Base-by-base conservation (phyloP, 352 stramenopile genomes). In the Phytophthora syringae region DNA sequence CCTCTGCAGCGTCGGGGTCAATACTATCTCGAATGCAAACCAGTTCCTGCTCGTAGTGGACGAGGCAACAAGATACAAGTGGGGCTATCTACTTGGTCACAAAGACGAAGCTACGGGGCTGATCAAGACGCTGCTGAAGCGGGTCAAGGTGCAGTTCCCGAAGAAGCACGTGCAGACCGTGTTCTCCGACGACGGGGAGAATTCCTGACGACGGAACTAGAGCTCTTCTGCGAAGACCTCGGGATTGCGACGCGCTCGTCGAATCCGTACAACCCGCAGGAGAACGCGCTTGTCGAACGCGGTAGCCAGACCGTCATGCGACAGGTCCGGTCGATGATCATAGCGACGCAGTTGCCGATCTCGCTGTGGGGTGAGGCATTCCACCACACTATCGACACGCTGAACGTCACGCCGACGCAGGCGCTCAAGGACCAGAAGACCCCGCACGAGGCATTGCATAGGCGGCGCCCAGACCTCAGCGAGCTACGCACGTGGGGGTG, bases 21-120 rank as follows among this genome's bases (percentile, higher is more conserved):
- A 39, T 6, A 52, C 45, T 5, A 7, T 52, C 24, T 42, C 27
- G 18, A 52, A 52, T 39, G 6, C 40, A 13, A 52, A 52, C 24
- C 40, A 45, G 18, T 52, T 60, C 10, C 13, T 60, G 5, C 42
- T 60, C 3, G 53, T 52, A 4, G 42, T 60, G 11, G 42, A 51
- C 2, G 45, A 52, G 25, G n/a, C 45, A 5, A 52, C 24, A 0
- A 22, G 45, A 11, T 42, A 25, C 45, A 52, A 52, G 45, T 52
- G 45, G 45, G 45, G 13, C 7, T 52, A 25, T 20, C 27, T 52
- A 16, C 27, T 52, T 0, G 3, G 25, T 1, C 12, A 21, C 16
- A 52, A 52, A 16, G 25, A 40, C 15, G 1, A 52, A 27, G 20
- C 25, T n/a, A 11, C 27, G 0, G 45, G 3, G 16, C 25, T 16